Conservation (phyloP, 345 rosid species). For the Eutrema heterophyllum region DNA sequence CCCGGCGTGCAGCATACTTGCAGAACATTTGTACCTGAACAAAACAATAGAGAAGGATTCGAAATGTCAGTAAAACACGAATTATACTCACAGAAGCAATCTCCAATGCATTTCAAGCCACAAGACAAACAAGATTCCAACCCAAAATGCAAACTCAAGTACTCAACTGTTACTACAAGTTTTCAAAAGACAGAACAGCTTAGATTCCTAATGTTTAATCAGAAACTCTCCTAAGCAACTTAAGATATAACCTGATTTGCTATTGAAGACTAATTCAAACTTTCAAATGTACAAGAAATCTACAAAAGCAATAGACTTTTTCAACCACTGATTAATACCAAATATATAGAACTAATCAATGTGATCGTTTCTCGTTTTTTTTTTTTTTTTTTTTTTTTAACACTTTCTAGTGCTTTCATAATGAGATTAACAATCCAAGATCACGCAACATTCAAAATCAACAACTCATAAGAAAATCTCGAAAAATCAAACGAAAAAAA, state of each 20-base stretch:
- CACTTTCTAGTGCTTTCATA: background rate
- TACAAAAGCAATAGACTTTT: conserved; percentile 9
- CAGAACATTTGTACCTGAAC: conserved; percentile 50
- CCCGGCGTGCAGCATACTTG: conserved; percentile 62
- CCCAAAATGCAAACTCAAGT: background rate
- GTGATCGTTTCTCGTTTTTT: background rate
- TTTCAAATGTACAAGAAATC: background rate
- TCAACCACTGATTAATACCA: conserved; percentile 3
- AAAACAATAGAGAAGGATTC: background rate
- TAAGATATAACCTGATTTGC: background rate
- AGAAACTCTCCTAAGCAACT: background rate
- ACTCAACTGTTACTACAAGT: background rate
- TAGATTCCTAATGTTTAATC: background rate
- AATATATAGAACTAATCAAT: background rate
- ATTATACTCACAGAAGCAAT: background rate
- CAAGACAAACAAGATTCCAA: background rate
- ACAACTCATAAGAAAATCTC: background rate
- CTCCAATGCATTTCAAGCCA: background rate
- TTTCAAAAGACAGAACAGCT: background rate
- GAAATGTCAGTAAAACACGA: background rate
- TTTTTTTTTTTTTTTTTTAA: too few species aligned
- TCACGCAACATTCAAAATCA: background rate
- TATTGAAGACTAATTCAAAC: conserved; percentile 21
- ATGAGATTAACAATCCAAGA: conserved; percentile 1
- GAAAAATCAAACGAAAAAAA: background rate